Evolutionary conservation across 2,329 filamentous ascomycete genomes (phyloP), one percentile per base, ranked within the genome.

Genomic region (Setomelanomma holmii): DNA sequence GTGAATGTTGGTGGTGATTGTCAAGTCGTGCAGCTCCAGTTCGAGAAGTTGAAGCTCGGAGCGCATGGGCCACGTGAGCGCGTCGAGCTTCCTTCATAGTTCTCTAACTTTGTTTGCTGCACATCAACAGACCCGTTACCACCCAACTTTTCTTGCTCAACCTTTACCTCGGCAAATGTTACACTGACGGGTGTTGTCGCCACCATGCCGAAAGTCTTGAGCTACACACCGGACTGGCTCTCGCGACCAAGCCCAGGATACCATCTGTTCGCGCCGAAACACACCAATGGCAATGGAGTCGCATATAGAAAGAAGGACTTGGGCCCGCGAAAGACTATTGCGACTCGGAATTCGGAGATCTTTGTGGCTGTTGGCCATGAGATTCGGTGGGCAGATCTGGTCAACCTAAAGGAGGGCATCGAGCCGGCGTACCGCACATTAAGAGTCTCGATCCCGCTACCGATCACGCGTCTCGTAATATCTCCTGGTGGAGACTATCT

Each of bases 321-420:
- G n/a, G 75, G 80, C 2, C 76, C 84, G 1, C 75, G 71, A 17
- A 79, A 78, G 58, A 92, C 87, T 0, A 88, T 98, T 65, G 93
- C 92, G 8, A 86, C 85, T 43, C 83, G 93, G 53, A 92, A 90
- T 14, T 91, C 90, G 1, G 93, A 99, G 68, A 80, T 98, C 8
- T 98, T 98, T 71, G 87, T 91, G 11, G 93, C 92, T 17, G 87
- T 89, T 35, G 93, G 93, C 42, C 93, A 89, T 64, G 91, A 98
- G 75, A 89, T 99, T 55, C 84, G 93, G 73, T 99, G 95, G 92
- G 88, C 90, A 8, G 91, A 96, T 75, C 78, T 99, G 49, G 85
- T 86, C 45, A 85, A 88, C 53, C 75, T 98, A 67, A 96, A 96
- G 78, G 89, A 86, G 49, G 66, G 56, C 51, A 41, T 49, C 19